A percentile compares a stretch with the other conserved stretches of the same genome.
These are phyloP conservation scores for Fusarium succisae DNA, from an alignment of 2,329 filamentous ascomycete species.

Conservation along the genomic window DNA sequence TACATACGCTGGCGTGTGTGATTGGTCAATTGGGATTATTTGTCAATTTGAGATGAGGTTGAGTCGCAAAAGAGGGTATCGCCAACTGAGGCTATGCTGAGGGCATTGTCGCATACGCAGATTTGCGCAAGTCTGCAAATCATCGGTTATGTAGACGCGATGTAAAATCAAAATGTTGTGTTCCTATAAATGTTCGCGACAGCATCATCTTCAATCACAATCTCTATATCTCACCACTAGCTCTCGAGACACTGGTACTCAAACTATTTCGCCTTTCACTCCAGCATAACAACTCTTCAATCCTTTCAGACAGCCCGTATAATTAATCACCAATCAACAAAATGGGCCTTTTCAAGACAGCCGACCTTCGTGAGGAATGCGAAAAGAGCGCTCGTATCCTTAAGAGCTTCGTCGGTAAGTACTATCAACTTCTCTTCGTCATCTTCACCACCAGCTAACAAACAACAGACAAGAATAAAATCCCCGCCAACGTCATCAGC, in stretches of 20 bases:
- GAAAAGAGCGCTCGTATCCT: conserved; percentile 7
- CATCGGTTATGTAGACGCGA: rapidly evolving
- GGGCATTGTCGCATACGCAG: neutral
- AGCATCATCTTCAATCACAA: neutral
- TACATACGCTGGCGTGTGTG: neutral
- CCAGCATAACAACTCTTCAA: no score
- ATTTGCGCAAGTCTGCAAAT: no score
- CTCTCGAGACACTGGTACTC: neutral
- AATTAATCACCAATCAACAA: neutral
- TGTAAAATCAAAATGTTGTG: rapidly evolving
- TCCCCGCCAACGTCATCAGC: neutral
- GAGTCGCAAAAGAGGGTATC: neutral
- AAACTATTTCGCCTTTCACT: no score
- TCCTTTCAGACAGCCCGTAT: no score
- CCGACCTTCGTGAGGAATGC: neutral
- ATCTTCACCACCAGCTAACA: neutral
- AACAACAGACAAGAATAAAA: neutral
- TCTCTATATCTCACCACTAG: neutral
- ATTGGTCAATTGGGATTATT: neutral
- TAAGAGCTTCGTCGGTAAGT: neutral
- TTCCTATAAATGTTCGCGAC: neutral
- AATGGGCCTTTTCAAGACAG: conserved; percentile 3
- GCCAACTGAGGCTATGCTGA: neutral
- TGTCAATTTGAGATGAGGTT: neutral
- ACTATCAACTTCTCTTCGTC: rapidly evolving